phyloP scores from a whole-genome alignment of 108 stramenopile genomes.

The Stephanodiscus minutulus region DNA sequence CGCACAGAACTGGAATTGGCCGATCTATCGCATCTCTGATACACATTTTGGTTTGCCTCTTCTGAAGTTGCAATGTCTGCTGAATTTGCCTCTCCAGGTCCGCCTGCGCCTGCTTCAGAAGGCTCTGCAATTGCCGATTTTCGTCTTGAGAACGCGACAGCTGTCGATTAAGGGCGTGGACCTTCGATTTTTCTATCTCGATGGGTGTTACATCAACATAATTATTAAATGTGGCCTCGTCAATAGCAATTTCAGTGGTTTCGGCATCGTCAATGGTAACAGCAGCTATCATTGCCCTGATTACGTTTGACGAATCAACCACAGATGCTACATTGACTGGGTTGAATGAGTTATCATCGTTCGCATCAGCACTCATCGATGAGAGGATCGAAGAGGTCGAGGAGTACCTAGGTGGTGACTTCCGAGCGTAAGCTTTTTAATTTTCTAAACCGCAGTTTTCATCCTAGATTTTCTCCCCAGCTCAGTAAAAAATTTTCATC shows the following conservation, averaged over 20 bases:
- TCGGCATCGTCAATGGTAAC: background rate
- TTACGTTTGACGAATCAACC: background rate
- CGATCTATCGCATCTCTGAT: background rate
- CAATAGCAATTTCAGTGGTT: background rate
- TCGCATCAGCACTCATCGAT: background rate
- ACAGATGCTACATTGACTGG: background rate
- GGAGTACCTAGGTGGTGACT: too few relatives aligned
- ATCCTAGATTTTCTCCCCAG: too few relatives aligned
- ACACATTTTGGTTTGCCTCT: conserved; percentile 2
- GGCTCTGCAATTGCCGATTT: conserved; percentile 2
- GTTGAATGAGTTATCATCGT: background rate
- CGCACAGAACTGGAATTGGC: background rate
- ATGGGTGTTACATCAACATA: conserved; percentile 10
- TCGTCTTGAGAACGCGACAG: conserved; percentile 9
- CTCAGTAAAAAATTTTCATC: too few relatives aligned
- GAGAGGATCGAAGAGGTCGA: too few relatives aligned
- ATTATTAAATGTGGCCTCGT: background rate
- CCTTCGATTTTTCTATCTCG: conserved; percentile 23
- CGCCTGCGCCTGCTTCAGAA: background rate
- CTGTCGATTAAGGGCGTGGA: conserved; percentile 5
- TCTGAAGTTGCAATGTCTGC: conserved; percentile 2
- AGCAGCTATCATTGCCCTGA: background rate
- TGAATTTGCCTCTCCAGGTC: conserved; percentile 12
- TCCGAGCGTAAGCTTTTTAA: too few relatives aligned
- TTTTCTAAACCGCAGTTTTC: too few relatives aligned